Evolutionary conservation across 78 protist species (phyloP).

Genomic region (Pigoraptor vietnamica): DNA sequence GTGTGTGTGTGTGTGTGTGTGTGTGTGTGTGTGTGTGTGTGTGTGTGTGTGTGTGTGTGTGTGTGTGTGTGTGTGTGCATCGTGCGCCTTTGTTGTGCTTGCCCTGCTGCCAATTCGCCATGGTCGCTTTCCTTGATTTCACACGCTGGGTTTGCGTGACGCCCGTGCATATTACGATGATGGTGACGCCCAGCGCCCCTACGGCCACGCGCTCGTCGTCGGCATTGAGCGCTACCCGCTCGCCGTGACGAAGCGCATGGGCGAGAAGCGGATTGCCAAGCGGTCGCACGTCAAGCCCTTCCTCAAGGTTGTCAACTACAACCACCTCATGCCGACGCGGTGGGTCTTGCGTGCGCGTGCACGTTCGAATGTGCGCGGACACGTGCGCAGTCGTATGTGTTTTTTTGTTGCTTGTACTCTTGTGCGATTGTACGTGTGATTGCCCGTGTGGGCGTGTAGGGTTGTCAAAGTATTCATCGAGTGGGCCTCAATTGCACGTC

Average conservation of each 20-base stretch:
- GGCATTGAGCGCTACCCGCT: conserved; percentile 91
- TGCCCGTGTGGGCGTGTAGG: too few relatives aligned
- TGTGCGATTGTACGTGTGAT: background rate
- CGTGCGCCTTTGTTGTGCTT: background rate
- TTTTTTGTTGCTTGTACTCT: background rate
- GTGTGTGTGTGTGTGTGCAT: background rate
- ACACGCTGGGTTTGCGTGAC: background rate
- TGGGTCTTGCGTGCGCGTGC: conserved; percentile 1
- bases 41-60: too few relatives aligned
- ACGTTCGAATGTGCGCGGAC: background rate
- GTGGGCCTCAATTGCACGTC: too few relatives aligned
- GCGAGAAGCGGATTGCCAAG: conserved; percentile 64
- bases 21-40: too few relatives aligned
- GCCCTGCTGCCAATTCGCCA: background rate
- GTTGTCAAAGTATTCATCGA: too few relatives aligned
- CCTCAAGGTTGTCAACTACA: conserved; percentile 93
- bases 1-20: too few relatives aligned
- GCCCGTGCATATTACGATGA: conserved; percentile 49
- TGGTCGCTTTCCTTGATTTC: too few relatives aligned
- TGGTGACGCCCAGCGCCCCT: conserved; percentile 73
- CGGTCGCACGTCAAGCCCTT: conserved; percentile 88
- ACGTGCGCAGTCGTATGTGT: background rate
- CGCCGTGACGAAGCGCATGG: conserved; percentile 76
- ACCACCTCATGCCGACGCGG: conserved; percentile 98
- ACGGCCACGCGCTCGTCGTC: conserved; percentile 92